Conservation (phyloP, 2,329 filamentous ascomycete species). For the Ophiostoma triangulosporum region DNA sequence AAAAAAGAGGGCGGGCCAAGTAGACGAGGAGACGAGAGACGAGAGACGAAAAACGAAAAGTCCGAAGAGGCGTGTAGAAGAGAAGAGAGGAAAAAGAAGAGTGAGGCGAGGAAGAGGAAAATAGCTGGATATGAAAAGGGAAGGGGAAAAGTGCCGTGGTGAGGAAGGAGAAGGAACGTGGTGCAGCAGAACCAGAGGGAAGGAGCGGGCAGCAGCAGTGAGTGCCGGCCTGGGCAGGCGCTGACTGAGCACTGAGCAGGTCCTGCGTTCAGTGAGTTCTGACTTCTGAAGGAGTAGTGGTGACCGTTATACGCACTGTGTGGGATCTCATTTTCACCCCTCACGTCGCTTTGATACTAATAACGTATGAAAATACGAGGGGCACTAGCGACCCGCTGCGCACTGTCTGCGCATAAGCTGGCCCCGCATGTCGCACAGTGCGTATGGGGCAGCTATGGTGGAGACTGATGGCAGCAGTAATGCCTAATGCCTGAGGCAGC, state of each 20-base stretch:
- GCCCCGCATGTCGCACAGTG: background rate
- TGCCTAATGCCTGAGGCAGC: background rate
- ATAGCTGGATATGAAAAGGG: slow-evolving; percentile 4
- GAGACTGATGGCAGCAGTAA: background rate
- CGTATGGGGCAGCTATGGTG: background rate
- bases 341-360: background rate
- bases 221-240: background rate
- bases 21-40: background rate
- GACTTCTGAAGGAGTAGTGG: background rate
- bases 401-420: background rate
- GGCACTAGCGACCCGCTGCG: background rate
- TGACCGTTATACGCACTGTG: background rate
- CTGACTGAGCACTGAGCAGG: background rate
- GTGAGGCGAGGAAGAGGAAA: slow-evolving; percentile 4
- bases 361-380: background rate
- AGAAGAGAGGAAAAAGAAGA: slow-evolving; percentile 2
- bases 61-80: too few species aligned
- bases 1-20: background rate
- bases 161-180: background rate
- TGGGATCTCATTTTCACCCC: background rate
- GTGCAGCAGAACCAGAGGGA: background rate
- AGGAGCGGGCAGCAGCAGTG: background rate
- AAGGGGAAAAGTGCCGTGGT: slow-evolving; percentile 12
- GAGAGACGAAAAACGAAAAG: background rate
- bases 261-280: background rate